Conservation (phyloP, 352 stramenopile species). For the Phytophthora pisi region DNA sequence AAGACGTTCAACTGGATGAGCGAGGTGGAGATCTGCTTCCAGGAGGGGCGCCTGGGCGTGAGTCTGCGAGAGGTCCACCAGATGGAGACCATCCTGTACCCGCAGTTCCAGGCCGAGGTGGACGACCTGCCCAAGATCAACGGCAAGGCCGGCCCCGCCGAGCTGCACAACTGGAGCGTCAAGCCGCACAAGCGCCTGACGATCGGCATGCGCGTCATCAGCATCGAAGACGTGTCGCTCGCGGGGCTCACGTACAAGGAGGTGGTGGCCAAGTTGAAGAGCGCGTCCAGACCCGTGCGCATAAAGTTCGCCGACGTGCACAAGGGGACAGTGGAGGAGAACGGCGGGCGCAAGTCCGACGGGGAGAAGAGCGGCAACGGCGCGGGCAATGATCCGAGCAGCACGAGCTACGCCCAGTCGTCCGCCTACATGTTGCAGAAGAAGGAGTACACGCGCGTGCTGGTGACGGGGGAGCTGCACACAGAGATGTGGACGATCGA, state of each 20-base stretch:
- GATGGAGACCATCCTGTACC: constrained; percentile 77
- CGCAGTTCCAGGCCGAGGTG: constrained; percentile 89
- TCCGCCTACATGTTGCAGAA: constrained; percentile 83
- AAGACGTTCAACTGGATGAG: constrained; percentile 81
- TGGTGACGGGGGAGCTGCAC: constrained; percentile 82
- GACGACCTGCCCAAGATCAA: constrained; percentile 89
- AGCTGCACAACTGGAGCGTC: constrained; percentile 91
- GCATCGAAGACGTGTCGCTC: constrained; percentile 72
- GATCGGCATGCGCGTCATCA: constrained; percentile 85
- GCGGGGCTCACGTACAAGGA: constrained; percentile 85
- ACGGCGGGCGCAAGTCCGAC: constrained; percentile 57
- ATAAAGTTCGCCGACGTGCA: constrained; percentile 85
- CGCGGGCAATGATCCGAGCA: constrained; percentile 10
- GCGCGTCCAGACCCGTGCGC: constrained; percentile 67
- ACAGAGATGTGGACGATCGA: constrained; percentile 88
- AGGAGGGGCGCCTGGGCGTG: constrained; percentile 79
- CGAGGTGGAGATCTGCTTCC: constrained; percentile 88
- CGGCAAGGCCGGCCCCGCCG: constrained; percentile 79
- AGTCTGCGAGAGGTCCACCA: constrained; percentile 80
- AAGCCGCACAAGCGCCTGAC: constrained; percentile 81
- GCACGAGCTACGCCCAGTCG: constrained; percentile 39
- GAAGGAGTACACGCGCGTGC: constrained; percentile 77
- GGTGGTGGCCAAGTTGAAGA: constrained; percentile 80
- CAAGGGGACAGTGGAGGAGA: constrained; percentile 77
- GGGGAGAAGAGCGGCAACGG: constrained; percentile 21